Conservation (phyloP, 495 filamentous ascomycete species). For the Aspergillus affinis region DNA sequence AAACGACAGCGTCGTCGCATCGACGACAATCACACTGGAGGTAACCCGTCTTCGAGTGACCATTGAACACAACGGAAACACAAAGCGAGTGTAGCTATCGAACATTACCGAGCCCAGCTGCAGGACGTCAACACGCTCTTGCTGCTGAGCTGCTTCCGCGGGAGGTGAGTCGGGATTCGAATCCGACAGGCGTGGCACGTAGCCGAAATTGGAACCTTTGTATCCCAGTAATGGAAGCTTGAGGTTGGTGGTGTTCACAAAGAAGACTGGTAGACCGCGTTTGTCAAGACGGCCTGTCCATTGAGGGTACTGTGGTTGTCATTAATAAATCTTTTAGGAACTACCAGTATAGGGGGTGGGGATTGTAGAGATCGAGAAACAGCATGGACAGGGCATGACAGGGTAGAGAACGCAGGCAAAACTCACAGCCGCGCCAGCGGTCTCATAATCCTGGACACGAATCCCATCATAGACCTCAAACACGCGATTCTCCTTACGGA, state of each 20-base stretch:
- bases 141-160: neutral
- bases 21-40: constrained; percentile 26
- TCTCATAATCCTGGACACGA: constrained; percentile 27
- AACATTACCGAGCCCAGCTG: constrained; percentile 26
- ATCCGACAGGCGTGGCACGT: neutral
- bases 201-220: neutral
- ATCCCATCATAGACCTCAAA: constrained; percentile 26
- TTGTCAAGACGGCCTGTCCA: constrained; percentile 37
- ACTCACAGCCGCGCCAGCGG: constrained; percentile 25
- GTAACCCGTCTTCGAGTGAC: constrained; percentile 17
- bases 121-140: constrained; percentile 15
- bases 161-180: neutral
- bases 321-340: neutral
- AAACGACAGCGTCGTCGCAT: constrained; percentile 23
- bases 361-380: neutral
- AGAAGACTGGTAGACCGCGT: constrained; percentile 28
- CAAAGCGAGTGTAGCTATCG: constrained; percentile 29
- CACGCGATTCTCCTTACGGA: constrained; percentile 22
- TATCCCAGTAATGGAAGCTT: constrained; percentile 12
- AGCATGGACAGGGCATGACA: neutral
- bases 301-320: constrained; percentile 26
- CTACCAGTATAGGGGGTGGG: neutral
- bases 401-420: neutral
- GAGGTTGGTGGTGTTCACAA: constrained; percentile 25
- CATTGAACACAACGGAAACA: constrained; percentile 34